Evolutionary conservation across 192 early-diverging fungal species (phyloP).

Genomic region (Coemansia biformis): DNA sequence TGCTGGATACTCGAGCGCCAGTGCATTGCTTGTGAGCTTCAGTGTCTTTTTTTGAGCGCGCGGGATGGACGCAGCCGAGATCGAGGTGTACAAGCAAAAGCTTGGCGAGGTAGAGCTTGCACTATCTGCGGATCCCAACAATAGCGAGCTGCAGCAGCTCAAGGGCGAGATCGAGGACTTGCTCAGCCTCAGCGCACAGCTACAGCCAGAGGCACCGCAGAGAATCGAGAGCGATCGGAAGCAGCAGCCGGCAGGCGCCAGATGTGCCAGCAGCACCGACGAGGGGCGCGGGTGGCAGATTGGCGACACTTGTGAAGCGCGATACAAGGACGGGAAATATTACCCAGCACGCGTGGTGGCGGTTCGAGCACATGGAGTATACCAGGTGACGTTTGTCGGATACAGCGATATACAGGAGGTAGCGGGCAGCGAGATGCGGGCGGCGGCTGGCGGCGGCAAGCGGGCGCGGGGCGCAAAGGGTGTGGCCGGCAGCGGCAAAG

Average conservation of each 20-base stretch:
- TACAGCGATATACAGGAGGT: conserved; percentile 29
- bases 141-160: conserved; percentile 37
- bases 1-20: too few relatives aligned
- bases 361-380: conserved; percentile 1
- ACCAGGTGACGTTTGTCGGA: conserved; percentile 26
- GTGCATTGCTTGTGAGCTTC: too few relatives aligned
- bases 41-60: too few relatives aligned
- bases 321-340: conserved; percentile 13
- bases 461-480: not conserved
- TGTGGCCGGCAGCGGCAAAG: too few relatives aligned
- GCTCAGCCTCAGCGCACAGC: conserved; percentile 20
- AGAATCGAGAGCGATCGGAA: not conserved
- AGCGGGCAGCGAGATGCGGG: conserved; percentile 11
- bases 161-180: conserved; percentile 36
- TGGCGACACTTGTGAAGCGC: conserved; percentile 25
- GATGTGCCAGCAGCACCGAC: not conserved
- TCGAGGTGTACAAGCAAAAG: conserved; percentile 34
- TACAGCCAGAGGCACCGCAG: not conserved
- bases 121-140: conserved; percentile 31
- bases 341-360: conserved; percentile 22
- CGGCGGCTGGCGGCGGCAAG: not conserved
- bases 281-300: conserved; percentile 11
- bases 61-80: conserved; percentile 33
- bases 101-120: conserved; percentile 42
- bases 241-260: not conserved